Evolutionary conservation across 768 basidiomycete genomes (phyloP), one percentile per base, ranked within the genome.

Genomic region (Tephrocybe rancida): DNA sequence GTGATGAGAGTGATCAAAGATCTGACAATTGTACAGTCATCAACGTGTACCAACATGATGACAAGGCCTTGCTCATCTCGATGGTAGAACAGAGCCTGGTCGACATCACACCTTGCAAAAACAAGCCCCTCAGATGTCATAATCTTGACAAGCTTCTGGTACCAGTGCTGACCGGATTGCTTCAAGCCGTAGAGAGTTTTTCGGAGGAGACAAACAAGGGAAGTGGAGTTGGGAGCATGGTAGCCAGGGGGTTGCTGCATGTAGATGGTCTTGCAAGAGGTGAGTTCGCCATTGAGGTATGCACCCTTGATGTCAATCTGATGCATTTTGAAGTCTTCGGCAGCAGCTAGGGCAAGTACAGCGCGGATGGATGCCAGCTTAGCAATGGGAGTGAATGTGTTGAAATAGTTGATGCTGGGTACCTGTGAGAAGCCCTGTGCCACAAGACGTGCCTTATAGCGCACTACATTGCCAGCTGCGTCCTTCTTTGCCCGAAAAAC

Each of bases 281-380:
- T 43, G 39, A 44, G 49, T 32, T 21, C 41, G 5, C 22, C 26
- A 30, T 43, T 50, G 4, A 47, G 30, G 16, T 47, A 47, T 14
- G 71, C 73, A 0, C 57, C 57, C 21, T 70, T 70, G 34, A 77
- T 62, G 56, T 78, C 71, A 9, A 74, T 61, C 30, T 57, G 62
- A 25, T 73, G 55, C 1, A 77, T 24, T n/a, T 70, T 61, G 50
- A 68, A 61, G 44, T 68, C 58, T 1, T 58, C 18, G 0, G 10
- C 7, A 1, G 70, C 67, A 2, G 71, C 68, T 22, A 74, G 19
- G 2, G 73, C 68, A 3, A 76, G 59, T 3, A 61, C 26, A 7
- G 57, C 37, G 10, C 56, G 50, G 32, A 64, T 56, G 1, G 61
- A 45, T 19, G 45, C 52, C 7, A 64, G 41, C 24, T 51, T 51